These are phyloP conservation scores for Stagonosporopsis tanaceti DNA, from an alignment of 2,329 filamentous ascomycete genomes.

Conservation along the genomic window DNA sequence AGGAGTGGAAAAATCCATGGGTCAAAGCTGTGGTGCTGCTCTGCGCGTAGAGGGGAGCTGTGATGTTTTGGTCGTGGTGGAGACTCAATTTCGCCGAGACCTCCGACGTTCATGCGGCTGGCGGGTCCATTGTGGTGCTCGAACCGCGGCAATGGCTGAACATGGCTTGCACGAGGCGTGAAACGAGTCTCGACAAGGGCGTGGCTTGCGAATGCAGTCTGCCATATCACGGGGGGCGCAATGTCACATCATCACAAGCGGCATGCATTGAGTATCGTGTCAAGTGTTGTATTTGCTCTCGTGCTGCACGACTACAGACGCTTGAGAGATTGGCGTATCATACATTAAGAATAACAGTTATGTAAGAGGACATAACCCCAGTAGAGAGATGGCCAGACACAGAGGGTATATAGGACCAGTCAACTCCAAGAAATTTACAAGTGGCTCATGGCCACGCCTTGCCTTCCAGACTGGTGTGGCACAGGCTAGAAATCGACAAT, in stretches of 20 bases:
- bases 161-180: conserved; percentile 12
- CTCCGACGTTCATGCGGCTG: conserved; percentile 25
- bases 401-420: conserved; percentile 36
- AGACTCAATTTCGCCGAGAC: conserved; percentile 32
- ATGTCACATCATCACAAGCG: not conserved
- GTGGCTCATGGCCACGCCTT: conserved; percentile 28
- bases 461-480: conserved; percentile 25
- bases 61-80: conserved; percentile 21
- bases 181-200: conserved; percentile 2
- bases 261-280: conserved; percentile 18
- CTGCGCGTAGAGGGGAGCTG: conserved; percentile 3
- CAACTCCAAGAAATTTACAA: conserved; percentile 52
- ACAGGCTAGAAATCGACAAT: conserved; percentile 35
- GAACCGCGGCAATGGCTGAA: conserved; percentile 11
- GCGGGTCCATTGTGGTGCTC: conserved; percentile 29
- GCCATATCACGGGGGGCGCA: not conserved
- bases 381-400: conserved; percentile 36
- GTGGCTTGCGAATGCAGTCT: not conserved
- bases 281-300: conserved; percentile 48
- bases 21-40: conserved; percentile 9
- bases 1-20: conserved; percentile 34
- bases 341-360: conserved; percentile 55
- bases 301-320: conserved; percentile 40
- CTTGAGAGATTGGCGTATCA: conserved; percentile 44
- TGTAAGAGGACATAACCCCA: conserved; percentile 51